These are phyloP conservation scores for Aureobasidium sp. DNA, from an alignment of 2,329 filamentous ascomycete genomes.

Conservation along the genomic window DNA sequence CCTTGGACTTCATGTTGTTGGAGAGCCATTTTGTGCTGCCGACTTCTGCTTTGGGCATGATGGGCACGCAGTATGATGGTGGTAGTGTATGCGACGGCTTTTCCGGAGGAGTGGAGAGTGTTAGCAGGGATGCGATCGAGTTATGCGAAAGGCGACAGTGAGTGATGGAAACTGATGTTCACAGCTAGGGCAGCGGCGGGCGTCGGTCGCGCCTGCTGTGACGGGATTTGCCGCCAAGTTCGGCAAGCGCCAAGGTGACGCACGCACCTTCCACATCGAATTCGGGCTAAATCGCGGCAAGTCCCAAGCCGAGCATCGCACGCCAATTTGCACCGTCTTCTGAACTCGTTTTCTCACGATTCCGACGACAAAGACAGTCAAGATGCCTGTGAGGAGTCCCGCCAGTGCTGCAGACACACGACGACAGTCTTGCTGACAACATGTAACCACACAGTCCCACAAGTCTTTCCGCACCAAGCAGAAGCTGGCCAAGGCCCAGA, in stretches of 20 bases:
- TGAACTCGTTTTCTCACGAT: not conserved
- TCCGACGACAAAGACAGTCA: constrained; percentile 17
- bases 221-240: constrained; percentile 8
- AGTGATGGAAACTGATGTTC: not conserved
- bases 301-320: constrained; percentile 9
- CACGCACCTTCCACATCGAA: constrained; percentile 9
- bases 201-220: not conserved
- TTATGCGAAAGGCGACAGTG: not conserved
- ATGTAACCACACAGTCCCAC: constrained; percentile 65
- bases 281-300: constrained; percentile 21
- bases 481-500: constrained; percentile 99
- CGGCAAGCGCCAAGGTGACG: constrained; percentile 13
- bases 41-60: constrained; percentile 64
- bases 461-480: constrained; percentile 99
- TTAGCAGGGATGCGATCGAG: not conserved
- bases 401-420: not conserved
- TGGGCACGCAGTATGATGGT: not conserved
- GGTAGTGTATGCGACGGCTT: not conserved
- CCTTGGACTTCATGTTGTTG: constrained; percentile 84
- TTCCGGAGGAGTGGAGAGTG: not conserved
- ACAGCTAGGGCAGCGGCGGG: not conserved
- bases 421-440: not conserved
- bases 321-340: not conserved
- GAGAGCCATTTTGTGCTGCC: constrained; percentile 84
- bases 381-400: constrained; percentile 19